A percentile compares a stretch with the other conserved stretches of the same genome.
These are phyloP conservation scores for Apiotrichum montevideense DNA, from an alignment of 1,284 basidiomycete species.

Conservation along the genomic window DNA sequence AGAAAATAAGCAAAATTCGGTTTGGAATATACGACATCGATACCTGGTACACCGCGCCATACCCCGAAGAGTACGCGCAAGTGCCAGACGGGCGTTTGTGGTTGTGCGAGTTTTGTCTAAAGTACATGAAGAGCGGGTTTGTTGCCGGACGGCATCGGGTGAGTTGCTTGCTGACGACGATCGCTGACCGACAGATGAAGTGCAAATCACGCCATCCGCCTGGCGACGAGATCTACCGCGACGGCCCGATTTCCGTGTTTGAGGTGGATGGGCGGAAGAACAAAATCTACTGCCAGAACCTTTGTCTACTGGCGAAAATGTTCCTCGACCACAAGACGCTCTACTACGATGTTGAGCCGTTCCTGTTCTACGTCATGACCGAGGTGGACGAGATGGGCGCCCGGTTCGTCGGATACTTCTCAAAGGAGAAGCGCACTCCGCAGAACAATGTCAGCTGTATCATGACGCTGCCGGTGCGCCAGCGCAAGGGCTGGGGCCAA, in stretches of 20 bases:
- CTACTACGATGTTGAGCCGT: slow-evolving; percentile 99
- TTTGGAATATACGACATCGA: slow-evolving; percentile 94
- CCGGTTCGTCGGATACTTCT: slow-evolving; percentile 96
- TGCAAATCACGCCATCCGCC: slow-evolving; percentile 94
- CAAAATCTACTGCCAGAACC: slow-evolving; percentile 99
- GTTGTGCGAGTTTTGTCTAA: slow-evolving; percentile 97
- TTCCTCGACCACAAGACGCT: slow-evolving; percentile 99
- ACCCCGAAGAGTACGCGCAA: slow-evolving; percentile 93
- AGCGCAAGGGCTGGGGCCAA: slow-evolving; percentile 91
- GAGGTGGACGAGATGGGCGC: slow-evolving; percentile 83
- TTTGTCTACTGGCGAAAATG: slow-evolving; percentile 98
- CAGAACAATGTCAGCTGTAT: slow-evolving; percentile 99
- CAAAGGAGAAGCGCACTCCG: slow-evolving; percentile 94
- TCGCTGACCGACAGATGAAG: slow-evolving; percentile 60
- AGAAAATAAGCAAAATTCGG: slow-evolving; percentile 71
- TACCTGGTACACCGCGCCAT: slow-evolving; percentile 98
- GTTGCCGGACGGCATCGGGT: slow-evolving; percentile 80
- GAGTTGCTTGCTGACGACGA: slow-evolving; percentile 33
- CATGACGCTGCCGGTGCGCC: slow-evolving; percentile 94
- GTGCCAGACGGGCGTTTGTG: slow-evolving; percentile 89
- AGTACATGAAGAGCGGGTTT: slow-evolving; percentile 96
- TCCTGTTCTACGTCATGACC: slow-evolving; percentile 97
- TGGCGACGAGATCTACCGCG: slow-evolving; percentile 96
- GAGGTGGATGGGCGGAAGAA: slow-evolving; percentile 98
- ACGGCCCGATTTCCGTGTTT: slow-evolving; percentile 81